Percentiles rank a stretch among this genome's conserved stretches.
phyloP scores from a whole-genome alignment of 1,284 basidiomycete genomes.

The Gomphus sp. region DNA sequence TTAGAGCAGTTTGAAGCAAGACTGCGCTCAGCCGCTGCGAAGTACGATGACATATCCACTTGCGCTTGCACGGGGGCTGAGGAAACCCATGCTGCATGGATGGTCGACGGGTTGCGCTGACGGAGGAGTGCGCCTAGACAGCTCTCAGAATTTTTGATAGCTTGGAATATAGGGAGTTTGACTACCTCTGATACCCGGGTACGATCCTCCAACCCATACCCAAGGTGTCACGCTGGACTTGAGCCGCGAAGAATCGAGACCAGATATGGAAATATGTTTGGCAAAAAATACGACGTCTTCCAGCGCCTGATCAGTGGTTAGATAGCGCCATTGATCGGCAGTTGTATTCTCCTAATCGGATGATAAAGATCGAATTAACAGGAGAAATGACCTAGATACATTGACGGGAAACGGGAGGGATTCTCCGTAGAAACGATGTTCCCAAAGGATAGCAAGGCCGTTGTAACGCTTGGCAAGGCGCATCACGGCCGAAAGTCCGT shows the following conservation, averaged over 20 bases:
- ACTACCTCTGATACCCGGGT: constrained; percentile 27
- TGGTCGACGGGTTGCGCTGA: constrained; percentile 34
- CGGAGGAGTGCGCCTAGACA: constrained; percentile 29
- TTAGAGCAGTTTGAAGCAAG: constrained; percentile 43
- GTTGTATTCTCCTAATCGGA: constrained; percentile 33
- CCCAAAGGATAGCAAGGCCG: constrained; percentile 44
- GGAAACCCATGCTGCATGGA: constrained; percentile 40
- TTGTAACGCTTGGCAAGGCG: constrained; percentile 36
- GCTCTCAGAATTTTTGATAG: neutral
- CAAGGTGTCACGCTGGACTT: constrained; percentile 36
- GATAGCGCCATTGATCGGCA: constrained; percentile 43
- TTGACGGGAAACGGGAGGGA: constrained; percentile 44
- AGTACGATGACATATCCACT: constrained; percentile 42
- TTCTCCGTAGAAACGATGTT: constrained; percentile 43
- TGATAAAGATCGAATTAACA: neutral
- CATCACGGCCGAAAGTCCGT: constrained; percentile 41
- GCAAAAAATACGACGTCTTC: constrained; percentile 52
- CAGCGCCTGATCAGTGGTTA: constrained; percentile 48
- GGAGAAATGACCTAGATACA: constrained; percentile 20
- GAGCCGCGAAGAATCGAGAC: constrained; percentile 19
- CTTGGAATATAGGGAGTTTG: constrained; percentile 7
- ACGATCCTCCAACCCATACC: constrained; percentile 41
- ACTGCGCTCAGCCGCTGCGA: constrained; percentile 38
- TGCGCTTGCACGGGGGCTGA: constrained; percentile 42
- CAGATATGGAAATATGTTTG: constrained; percentile 29